Base-by-base conservation (phyloP, 805 yeast genomes). In the Geotrichum ghanense region DNA sequence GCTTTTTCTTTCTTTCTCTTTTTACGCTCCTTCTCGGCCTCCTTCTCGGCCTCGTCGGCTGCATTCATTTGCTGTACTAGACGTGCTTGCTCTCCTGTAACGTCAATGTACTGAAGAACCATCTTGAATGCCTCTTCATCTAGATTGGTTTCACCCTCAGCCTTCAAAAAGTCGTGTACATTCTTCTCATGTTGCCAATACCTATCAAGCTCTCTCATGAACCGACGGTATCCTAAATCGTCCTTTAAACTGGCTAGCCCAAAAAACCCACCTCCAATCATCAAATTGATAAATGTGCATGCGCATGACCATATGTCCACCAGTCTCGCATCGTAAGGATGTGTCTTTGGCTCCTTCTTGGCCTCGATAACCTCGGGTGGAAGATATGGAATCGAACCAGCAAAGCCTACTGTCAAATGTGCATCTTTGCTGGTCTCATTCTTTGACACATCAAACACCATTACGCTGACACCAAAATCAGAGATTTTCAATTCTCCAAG, bases 271-370 rank as follows among this genome's bases (percentile, higher is more conserved):
- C 64, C 66, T 16, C 61, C 60, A 41, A 52, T 56, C 14, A 57
- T 71, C 90, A 87, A 82, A 4, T 95, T 94, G 86, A 87, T 81
- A 60, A 83, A 87, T 27, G 87, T 86, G 9, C 87, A 90, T 44
- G 95, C 95, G 68, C 95, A 85, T 0, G 95, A 79, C 96, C 96
- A 87, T 31, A 86, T 78, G 65, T 87, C 95, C 4, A 83, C 83
- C 27, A 83, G 73, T 48, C 95, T 66, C 1, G 94, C 83, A 64
- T 87, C 95, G 63, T 84, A 87, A 31, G 16, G 16, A 10, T 22
- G n/a, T 10, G 24, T 16, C 9, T 45, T 46, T 2, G 43, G 44
- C 16, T 35, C 34, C n/a, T 56, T 77, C 79, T 35, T 73, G 67
- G 50, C 60, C 65, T 2, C 74, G 69, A 45, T 58, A 52, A 61